These are phyloP conservation scores for Pisolithus albus DNA, from an alignment of 768 basidiomycete genomes.

Conservation along the genomic window DNA sequence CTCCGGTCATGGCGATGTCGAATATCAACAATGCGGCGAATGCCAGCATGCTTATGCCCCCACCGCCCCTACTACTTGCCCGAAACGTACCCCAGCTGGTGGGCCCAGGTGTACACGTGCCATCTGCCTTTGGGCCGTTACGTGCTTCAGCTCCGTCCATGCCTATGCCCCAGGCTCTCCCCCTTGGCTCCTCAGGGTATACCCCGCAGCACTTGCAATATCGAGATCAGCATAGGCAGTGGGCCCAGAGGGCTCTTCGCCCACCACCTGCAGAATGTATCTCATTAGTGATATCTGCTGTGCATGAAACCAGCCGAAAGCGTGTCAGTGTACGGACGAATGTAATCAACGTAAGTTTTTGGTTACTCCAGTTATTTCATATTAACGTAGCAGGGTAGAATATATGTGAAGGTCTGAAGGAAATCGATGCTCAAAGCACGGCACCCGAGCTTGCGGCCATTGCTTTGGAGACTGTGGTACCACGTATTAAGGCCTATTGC, in stretches of 20 bases:
- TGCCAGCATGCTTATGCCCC: not conserved
- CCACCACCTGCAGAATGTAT: not conserved
- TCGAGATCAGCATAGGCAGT: not conserved
- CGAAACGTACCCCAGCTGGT: too few species aligned
- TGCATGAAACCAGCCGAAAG: not conserved
- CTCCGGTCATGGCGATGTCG: not conserved
- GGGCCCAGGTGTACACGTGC: not conserved
- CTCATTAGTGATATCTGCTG: not conserved
- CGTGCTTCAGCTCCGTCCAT: too few species aligned
- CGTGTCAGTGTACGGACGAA: not conserved
- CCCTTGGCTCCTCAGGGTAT: not conserved
- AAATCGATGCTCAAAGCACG: conserved; percentile 1
- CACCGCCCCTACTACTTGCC: not conserved
- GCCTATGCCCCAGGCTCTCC: not conserved
- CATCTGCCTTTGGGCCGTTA: not conserved
- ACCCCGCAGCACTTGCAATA: conserved; percentile 1
- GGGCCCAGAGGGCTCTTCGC: not conserved
- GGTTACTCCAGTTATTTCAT: not conserved
- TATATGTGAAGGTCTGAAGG: conserved; percentile 4
- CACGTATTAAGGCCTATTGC: not conserved
- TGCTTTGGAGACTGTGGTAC: not conserved
- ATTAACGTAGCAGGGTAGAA: not conserved
- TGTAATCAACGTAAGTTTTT: not conserved
- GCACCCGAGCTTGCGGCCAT: not conserved
- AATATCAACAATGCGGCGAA: not conserved